phyloP scores from a whole-genome alignment of 108 stramenopile genomes.

The Cyclotella atomus region DNA sequence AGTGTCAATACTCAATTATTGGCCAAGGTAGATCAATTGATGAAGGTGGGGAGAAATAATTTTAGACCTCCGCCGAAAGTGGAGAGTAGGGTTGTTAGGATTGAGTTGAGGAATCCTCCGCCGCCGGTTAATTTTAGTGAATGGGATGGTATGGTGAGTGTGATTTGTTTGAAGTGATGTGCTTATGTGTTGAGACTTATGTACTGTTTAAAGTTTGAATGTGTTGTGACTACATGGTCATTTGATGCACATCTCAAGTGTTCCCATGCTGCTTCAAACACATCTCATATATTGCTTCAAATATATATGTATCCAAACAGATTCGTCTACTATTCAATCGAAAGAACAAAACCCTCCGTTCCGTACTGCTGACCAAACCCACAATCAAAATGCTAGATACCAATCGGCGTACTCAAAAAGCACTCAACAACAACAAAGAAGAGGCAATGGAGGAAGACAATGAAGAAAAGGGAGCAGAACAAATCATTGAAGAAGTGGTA shows the following conservation, averaged over 20 bases:
- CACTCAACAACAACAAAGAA: slow-evolving; percentile 42
- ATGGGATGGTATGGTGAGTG: slow-evolving; percentile 98
- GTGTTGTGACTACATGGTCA: too few relatives aligned
- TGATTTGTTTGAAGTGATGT: not conserved
- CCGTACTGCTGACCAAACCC: slow-evolving; percentile 81
- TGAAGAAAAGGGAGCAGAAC: slow-evolving; percentile 42
- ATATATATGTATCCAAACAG: slow-evolving; percentile 19
- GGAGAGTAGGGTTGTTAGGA: slow-evolving; percentile 87
- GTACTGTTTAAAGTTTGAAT: too few relatives aligned
- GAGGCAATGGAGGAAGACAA: slow-evolving; percentile 9
- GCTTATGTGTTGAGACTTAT: too few relatives aligned
- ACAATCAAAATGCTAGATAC: slow-evolving; percentile 89
- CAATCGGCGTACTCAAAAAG: slow-evolving; percentile 83
- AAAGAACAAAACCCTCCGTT: slow-evolving; percentile 91
- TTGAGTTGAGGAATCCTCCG: slow-evolving; percentile 96
- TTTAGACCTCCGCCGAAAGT: slow-evolving; percentile 99
- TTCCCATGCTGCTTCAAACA: too few relatives aligned
- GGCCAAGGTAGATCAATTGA: slow-evolving; percentile 96
- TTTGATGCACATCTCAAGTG: too few relatives aligned
- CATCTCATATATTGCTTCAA: slow-evolving; percentile 28
- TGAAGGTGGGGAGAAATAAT: slow-evolving; percentile 98
- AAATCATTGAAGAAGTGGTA: slow-evolving; percentile 87
- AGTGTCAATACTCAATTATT: slow-evolving; percentile 98
- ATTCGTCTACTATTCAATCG: slow-evolving; percentile 88
- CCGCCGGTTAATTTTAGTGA: slow-evolving; percentile 98